Percentiles rank a stretch among this genome's conserved stretches.
phyloP scores from a whole-genome alignment of 2,329 filamentous ascomycete species.

The Penicillium digitatum region DNA sequence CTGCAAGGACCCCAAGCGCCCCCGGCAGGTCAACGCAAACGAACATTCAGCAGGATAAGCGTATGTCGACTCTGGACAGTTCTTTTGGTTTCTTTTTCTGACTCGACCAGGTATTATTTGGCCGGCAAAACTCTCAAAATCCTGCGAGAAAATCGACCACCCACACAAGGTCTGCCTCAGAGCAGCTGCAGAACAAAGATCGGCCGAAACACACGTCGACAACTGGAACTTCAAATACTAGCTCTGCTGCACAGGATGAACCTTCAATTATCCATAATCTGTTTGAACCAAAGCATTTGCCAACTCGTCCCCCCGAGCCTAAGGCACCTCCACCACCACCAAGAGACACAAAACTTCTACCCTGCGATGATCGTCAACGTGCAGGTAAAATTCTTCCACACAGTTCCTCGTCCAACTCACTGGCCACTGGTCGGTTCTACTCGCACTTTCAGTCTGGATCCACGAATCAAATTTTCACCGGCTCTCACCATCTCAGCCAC shows the following conservation, averaged over 20 bases:
- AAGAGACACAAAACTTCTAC: not conserved
- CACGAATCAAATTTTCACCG: not conserved
- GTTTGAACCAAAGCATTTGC: not conserved
- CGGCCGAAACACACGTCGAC: not conserved
- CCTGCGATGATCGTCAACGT: slow-evolving; percentile 3
- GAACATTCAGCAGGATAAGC: slow-evolving; percentile 18
- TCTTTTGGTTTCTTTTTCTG: not conserved
- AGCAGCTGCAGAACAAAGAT: slow-evolving; percentile 1
- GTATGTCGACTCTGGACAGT: slow-evolving; percentile 6
- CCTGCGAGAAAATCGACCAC: not conserved
- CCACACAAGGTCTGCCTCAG: not conserved
- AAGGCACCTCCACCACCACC: not conserved
- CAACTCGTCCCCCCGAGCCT: not conserved
- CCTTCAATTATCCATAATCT: not conserved
- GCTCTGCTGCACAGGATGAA: not conserved
- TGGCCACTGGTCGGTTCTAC: slow-evolving; percentile 17
- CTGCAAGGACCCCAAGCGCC: slow-evolving; percentile 13
- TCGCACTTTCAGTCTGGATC: slow-evolving; percentile 11
- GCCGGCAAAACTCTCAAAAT: slow-evolving; percentile 11
- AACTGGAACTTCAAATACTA: not conserved
- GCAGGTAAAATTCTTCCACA: slow-evolving; percentile 9
- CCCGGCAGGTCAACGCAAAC: slow-evolving; percentile 12
- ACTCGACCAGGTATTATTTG: slow-evolving; percentile 18
- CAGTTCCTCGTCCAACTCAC: not conserved
- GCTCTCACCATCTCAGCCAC: slow-evolving; percentile 8